Percentiles rank a stretch among this genome's conserved stretches.
Evolutionary conservation across 345 rosid genomes (phyloP).

Genomic region (Geranium brycei): DNA sequence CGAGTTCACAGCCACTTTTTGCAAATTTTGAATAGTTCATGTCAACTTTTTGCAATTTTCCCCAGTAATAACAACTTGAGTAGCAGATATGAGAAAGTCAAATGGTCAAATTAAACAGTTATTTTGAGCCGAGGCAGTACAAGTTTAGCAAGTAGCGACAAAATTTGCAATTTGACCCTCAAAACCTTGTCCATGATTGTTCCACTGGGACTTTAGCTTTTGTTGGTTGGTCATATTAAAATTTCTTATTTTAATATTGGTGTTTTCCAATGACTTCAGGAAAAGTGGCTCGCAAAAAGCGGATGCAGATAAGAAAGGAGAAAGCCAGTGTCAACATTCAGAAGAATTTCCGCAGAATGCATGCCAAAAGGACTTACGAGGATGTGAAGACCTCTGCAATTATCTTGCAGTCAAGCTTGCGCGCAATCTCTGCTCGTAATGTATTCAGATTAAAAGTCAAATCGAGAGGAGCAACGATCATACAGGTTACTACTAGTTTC

Average conservation of each 20-base stretch:
- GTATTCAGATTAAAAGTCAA: constrained; percentile 24
- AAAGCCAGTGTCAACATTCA: constrained; percentile 63
- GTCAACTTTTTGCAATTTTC: too few species aligned
- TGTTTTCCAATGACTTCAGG: constrained; percentile 20
- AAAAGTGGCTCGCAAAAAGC: constrained; percentile 30
- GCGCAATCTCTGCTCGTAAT: constrained; percentile 40
- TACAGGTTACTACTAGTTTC: constrained; percentile 38
- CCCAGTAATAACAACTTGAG: too few species aligned
- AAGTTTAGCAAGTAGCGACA: background rate
- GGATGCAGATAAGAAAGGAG: constrained; percentile 29
- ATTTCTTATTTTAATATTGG: constrained; percentile 3
- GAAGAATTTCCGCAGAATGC: constrained; percentile 53
- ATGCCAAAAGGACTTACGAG: constrained; percentile 30
- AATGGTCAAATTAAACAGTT: too few species aligned
- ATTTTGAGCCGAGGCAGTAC: background rate
- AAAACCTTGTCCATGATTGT: background rate
- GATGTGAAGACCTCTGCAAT: constrained; percentile 40
- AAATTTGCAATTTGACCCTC: background rate
- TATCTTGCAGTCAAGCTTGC: constrained; percentile 45
- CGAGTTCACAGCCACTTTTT: too few species aligned
- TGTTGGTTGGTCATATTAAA: background rate
- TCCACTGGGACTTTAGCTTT: background rate
- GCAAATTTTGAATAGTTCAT: too few species aligned
- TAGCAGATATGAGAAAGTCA: too few species aligned
- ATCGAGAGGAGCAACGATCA: constrained; percentile 30